These are phyloP conservation scores for Lupinus albus DNA, from an alignment of 306 rosid species.

Conservation along the genomic window DNA sequence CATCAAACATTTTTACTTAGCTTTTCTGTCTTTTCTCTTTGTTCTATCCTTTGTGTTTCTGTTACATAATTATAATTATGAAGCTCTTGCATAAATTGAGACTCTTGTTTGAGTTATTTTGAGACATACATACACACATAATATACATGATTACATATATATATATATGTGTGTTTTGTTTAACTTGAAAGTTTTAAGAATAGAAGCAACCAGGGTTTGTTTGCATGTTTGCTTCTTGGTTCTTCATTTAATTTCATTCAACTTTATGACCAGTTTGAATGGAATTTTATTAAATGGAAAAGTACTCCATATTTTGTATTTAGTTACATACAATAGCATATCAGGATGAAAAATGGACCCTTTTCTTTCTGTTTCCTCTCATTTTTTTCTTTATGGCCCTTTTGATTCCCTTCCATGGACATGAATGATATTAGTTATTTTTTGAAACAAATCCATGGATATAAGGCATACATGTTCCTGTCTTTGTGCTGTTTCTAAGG, in stretches of 20 bases:
- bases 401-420: constrained; percentile 29
- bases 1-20: constrained; percentile 9
- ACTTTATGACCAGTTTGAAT: not conserved
- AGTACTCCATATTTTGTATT: constrained; percentile 4
- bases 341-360: not conserved
- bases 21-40: constrained; percentile 3
- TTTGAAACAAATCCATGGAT: constrained; percentile 21
- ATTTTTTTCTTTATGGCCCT: not conserved
- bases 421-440: constrained; percentile 8
- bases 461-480: constrained; percentile 22
- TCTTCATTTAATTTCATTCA: constrained; percentile 16
- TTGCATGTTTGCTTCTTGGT: not conserved
- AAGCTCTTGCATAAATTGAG: not conserved
- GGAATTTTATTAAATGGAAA: constrained; percentile 26
- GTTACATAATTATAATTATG: not conserved
- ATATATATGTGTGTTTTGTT: not conserved
- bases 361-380: constrained; percentile 14
- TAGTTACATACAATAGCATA: constrained; percentile 5
- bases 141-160: no score
- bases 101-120: constrained; percentile 14
- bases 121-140: not conserved
- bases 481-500: constrained; percentile 41
- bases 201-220: constrained; percentile 8
- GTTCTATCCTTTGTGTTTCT: not conserved
- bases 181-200: not conserved